Conservation (phyloP, 257 asterid genomes). For the Solanum tarapatanum region DNA sequence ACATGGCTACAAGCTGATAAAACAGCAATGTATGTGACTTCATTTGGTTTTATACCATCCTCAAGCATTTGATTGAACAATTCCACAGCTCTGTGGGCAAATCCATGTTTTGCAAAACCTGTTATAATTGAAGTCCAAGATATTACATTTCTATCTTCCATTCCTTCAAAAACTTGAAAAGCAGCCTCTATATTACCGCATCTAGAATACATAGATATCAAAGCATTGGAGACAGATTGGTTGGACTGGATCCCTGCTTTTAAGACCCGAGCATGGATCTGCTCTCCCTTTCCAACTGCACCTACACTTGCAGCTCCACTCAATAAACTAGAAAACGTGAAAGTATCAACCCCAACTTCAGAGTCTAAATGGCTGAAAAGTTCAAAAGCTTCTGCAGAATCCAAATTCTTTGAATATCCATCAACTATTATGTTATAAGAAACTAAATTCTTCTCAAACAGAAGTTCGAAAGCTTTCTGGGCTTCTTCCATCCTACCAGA, state of each 20-base stretch:
- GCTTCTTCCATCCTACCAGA: conserved; percentile 71
- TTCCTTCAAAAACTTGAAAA: conserved; percentile 38
- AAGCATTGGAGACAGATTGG: conserved; percentile 52
- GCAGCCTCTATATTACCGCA: conserved; percentile 85
- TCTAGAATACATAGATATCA: conserved; percentile 85
- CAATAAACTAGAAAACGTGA: conserved; percentile 78
- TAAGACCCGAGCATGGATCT: conserved; percentile 62
- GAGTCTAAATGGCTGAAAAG: conserved; percentile 35
- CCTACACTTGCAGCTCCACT: conserved; percentile 95
- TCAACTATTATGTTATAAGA: conserved; percentile 59
- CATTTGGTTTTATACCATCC: conserved; percentile 59
- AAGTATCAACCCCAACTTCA: conserved; percentile 48
- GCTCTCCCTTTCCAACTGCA: conserved; percentile 87
- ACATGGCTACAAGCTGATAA: conserved; percentile 93
- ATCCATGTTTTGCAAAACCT: conserved; percentile 82
- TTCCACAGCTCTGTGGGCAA: conserved; percentile 47
- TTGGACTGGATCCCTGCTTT: conserved; percentile 54
- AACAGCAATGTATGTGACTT: conserved; percentile 75
- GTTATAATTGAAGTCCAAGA: conserved; percentile 94
- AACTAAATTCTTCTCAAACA: conserved; percentile 68
- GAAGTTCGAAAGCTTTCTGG: conserved; percentile 59
- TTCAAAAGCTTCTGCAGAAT: conserved; percentile 46
- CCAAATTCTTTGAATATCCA: conserved; percentile 40
- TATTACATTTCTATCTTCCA: conserved; percentile 44
- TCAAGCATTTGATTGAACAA: conserved; percentile 52